A percentile compares a stretch with the other conserved stretches of the same genome.
These are phyloP conservation scores for Lepidopterella palustris DNA, from an alignment of 495 filamentous ascomycete genomes.

Conservation along the genomic window DNA sequence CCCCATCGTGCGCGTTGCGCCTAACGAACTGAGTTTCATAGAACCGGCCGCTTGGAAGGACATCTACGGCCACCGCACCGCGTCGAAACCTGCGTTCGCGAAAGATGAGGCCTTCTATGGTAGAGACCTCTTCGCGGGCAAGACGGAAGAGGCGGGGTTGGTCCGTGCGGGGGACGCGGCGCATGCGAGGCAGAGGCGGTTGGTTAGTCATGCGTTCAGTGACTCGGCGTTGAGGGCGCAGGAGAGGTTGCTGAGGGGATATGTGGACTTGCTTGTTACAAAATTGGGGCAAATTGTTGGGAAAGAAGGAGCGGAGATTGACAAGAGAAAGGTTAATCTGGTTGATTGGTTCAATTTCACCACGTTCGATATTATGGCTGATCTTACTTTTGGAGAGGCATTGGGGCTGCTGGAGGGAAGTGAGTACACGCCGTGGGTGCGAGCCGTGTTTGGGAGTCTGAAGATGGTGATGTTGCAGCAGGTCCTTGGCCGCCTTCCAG, in stretches of 20 bases:
- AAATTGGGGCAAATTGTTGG: slow-evolving; percentile 13
- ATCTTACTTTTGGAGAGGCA: slow-evolving; percentile 19
- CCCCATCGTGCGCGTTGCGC: slow-evolving; percentile 21
- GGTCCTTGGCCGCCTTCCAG: slow-evolving; percentile 7
- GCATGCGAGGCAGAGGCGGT: slow-evolving; percentile 21
- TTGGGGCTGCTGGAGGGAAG: slow-evolving; percentile 5
- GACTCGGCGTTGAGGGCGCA: slow-evolving; percentile 27
- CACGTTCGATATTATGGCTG: slow-evolving; percentile 26
- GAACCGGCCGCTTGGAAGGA: slow-evolving; percentile 25
- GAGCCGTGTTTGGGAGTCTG: slow-evolving; percentile 9
- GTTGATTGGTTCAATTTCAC: slow-evolving; percentile 31
- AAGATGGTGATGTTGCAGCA: not conserved
- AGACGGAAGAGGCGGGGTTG: slow-evolving; percentile 6
- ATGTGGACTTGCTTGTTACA: slow-evolving; percentile 33
- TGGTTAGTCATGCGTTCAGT: slow-evolving; percentile 28
- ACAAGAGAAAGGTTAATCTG: slow-evolving; percentile 27
- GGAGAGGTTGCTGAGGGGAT: slow-evolving; percentile 23
- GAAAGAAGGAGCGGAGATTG: not conserved
- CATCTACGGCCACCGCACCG: slow-evolving; percentile 21
- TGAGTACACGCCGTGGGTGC: slow-evolving; percentile 16
- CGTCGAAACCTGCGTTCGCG: slow-evolving; percentile 10
- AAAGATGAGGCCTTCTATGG: slow-evolving; percentile 18
- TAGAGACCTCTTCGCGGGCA: not conserved
- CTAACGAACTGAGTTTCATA: slow-evolving; percentile 22
- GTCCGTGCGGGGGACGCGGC: slow-evolving; percentile 15